A percentile compares a stretch with the other conserved stretches of the same genome.
Evolutionary conservation across 2,329 filamentous ascomycete species (phyloP).

Genomic region (Trichoderma sp.): DNA sequence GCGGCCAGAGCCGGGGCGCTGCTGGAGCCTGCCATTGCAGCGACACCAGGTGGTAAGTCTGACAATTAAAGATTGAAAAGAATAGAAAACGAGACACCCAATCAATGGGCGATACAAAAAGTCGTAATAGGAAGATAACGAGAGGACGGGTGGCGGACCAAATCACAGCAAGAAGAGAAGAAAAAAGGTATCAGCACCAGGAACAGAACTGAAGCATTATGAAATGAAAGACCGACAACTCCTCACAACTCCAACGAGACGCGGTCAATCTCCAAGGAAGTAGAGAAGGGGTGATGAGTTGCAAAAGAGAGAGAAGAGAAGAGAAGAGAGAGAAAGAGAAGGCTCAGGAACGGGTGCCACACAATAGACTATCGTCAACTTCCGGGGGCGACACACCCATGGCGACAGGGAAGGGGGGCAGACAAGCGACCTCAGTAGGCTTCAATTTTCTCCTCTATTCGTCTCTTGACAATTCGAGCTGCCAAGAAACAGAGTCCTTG

Average conservation of each 20-base stretch:
- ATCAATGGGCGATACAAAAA: constrained; percentile 46
- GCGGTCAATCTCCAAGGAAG: constrained; percentile 32
- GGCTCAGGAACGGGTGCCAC: neutral
- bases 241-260: constrained; percentile 22
- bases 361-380: constrained; percentile 18
- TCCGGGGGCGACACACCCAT: constrained; percentile 11
- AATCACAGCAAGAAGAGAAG: constrained; percentile 27
- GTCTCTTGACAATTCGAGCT: neutral
- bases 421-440: neutral
- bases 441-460: too few relatives aligned
- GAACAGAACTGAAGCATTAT: constrained; percentile 29
- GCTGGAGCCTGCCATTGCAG: constrained; percentile 50
- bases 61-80: constrained; percentile 37
- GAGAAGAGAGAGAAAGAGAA: constrained; percentile 31
- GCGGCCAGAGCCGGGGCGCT: constrained; percentile 54
- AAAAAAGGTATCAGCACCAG: constrained; percentile 27
- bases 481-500: constrained; percentile 17
- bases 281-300: constrained; percentile 39
- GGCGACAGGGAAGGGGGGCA: neutral
- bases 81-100: constrained; percentile 43
- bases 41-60: constrained; percentile 35
- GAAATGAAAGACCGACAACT: constrained; percentile 26
- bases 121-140: constrained; percentile 30
- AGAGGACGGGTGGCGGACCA: constrained; percentile 32
- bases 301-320: constrained; percentile 29